A percentile compares a stretch with the other conserved stretches of the same genome.
Evolutionary conservation across 2,329 filamentous ascomycete species (phyloP).

Genomic region (Cylindrodendrum hubeiense): DNA sequence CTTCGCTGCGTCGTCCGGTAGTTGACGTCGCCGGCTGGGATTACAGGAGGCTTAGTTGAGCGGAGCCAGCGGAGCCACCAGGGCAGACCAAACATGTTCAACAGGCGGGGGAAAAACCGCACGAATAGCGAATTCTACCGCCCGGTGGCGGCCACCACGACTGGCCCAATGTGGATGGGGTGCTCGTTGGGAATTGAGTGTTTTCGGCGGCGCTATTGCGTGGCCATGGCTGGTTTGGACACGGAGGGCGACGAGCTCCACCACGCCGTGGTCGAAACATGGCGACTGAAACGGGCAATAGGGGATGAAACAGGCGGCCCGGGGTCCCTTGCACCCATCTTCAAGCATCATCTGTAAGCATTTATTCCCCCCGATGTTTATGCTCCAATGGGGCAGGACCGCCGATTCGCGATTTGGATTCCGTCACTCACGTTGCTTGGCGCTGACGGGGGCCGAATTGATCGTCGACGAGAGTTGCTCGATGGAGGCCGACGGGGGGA

Average conservation of each 20-base stretch:
- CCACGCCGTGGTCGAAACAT: constrained; percentile 6
- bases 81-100: not conserved
- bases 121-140: constrained; percentile 15
- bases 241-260: not conserved
- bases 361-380: not conserved
- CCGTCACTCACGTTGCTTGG: not conserved
- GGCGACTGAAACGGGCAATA: constrained; percentile 21
- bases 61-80: not conserved
- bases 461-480: not conserved
- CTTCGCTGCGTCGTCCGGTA: not conserved
- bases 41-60: constrained; percentile 10
- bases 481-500: not conserved
- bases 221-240: not conserved
- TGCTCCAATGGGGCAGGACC: not conserved
- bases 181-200: not conserved
- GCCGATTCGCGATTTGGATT: not conserved
- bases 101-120: constrained; percentile 4
- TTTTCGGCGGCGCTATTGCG: not conserved
- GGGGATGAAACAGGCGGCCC: constrained; percentile 12
- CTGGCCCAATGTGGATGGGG: not conserved
- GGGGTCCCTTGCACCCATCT: constrained; percentile 2
- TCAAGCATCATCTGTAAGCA: not conserved
- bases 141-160: not conserved
- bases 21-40: constrained; percentile 1
- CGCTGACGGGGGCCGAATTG: not conserved